phyloP scores from a whole-genome alignment of 2,329 filamentous ascomycete species.

The Colletotrichum australisinense region DNA sequence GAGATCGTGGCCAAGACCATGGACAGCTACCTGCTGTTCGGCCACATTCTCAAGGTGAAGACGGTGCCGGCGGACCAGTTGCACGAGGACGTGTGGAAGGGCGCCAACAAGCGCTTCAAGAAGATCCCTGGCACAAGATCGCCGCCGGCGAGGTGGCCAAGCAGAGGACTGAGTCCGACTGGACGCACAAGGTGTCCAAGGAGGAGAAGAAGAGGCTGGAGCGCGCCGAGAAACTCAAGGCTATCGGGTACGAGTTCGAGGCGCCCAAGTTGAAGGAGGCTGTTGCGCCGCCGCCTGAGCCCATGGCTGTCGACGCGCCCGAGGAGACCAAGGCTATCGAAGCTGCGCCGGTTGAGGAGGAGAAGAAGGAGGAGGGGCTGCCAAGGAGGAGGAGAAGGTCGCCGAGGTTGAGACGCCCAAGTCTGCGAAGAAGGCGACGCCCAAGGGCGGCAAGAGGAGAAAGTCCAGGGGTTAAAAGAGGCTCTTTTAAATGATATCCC shows the following conservation, averaged over 20 bases:
- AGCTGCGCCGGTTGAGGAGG: constrained; percentile 48
- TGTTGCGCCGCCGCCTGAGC: constrained; percentile 52
- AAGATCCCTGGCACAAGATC: constrained; percentile 80
- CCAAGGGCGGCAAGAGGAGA: constrained; percentile 41
- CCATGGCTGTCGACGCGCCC: constrained; percentile 46
- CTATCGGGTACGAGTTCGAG: constrained; percentile 85
- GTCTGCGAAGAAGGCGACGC: constrained; percentile 47
- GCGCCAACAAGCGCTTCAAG: constrained; percentile 91
- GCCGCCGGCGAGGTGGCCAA: constrained; percentile 80
- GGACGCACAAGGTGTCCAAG: constrained; percentile 79
- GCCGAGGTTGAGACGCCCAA: constrained; percentile 41
- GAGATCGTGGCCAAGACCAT: constrained; percentile 95
- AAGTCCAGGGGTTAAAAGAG: constrained; percentile 50
- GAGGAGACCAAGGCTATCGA: constrained; percentile 48
- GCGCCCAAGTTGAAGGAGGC: constrained; percentile 75
- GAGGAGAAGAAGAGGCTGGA: constrained; percentile 77
- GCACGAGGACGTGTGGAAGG: constrained; percentile 87
- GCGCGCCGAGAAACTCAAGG: constrained; percentile 81
- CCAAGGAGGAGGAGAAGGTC: constrained; percentile 43
- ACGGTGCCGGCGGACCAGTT: constrained; percentile 80
- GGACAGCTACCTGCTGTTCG: constrained; percentile 97
- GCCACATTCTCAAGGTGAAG: constrained; percentile 91
- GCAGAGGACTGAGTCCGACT: constrained; percentile 79
- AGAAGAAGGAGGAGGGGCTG: constrained; percentile 47
- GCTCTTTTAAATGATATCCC: constrained; percentile 24